Evolutionary conservation across 2,329 filamentous ascomycete species (phyloP).

Genomic region (Cyphellophora attinorum): DNA sequence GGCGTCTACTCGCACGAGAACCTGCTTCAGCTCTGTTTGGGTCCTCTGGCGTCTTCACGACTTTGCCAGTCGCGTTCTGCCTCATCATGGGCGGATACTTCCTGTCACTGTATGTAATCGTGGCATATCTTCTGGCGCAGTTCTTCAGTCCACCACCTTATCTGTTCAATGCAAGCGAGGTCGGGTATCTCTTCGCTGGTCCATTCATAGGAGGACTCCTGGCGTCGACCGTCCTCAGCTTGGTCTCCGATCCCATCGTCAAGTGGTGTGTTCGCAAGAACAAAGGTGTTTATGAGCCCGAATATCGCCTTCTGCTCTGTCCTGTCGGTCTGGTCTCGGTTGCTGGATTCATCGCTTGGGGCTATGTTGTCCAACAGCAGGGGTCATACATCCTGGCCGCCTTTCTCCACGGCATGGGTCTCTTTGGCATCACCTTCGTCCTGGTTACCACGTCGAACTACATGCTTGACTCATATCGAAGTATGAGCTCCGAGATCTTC

Average conservation of each 20-base stretch:
- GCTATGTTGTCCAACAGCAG: slow-evolving; percentile 63
- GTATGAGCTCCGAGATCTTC: slow-evolving; percentile 16
- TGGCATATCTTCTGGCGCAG: slow-evolving; percentile 20
- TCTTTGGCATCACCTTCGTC: slow-evolving; percentile 1
- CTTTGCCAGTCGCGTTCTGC: slow-evolving; percentile 20
- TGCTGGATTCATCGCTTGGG: slow-evolving; percentile 70
- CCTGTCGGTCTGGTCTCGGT: background rate
- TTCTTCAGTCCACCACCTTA: slow-evolving; percentile 22
- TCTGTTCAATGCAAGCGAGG: slow-evolving; percentile 19
- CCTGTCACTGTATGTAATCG: slow-evolving; percentile 17
- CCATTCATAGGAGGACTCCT: slow-evolving; percentile 8
- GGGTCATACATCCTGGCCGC: slow-evolving; percentile 30
- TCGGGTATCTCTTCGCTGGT: slow-evolving; percentile 17
- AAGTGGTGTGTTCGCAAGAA: slow-evolving; percentile 32
- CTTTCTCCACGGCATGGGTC: slow-evolving; percentile 2
- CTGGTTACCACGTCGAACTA: slow-evolving; percentile 6
- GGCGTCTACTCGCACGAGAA: slow-evolving; percentile 12
- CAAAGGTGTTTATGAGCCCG: slow-evolving; percentile 30
- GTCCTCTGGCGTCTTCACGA: slow-evolving; percentile 24
- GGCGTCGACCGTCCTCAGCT: slow-evolving; percentile 29
- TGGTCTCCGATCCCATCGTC: slow-evolving; percentile 21
- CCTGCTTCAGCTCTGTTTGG: slow-evolving; percentile 19
- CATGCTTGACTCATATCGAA: slow-evolving; percentile 17
- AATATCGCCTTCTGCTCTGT: slow-evolving; percentile 23
- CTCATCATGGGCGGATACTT: slow-evolving; percentile 17